A percentile compares a stretch with the other conserved stretches of the same genome.
Conservation (phyloP, 306 rosid species). For the Pterocarpus santalinus region DNA sequence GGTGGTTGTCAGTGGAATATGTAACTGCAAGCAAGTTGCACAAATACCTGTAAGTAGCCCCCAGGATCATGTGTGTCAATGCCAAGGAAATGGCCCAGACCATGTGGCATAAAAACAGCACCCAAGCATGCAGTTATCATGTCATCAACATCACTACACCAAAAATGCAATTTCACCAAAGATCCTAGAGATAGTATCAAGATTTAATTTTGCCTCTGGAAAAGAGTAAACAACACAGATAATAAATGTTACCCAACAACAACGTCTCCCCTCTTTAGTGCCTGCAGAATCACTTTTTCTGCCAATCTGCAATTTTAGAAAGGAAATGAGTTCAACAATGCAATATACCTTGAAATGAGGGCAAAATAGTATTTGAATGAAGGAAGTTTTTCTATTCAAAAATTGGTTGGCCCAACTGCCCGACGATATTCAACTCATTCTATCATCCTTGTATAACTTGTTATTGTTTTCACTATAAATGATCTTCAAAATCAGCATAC, state of each 20-base stretch:
- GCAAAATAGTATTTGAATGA: slow-evolving; percentile 8
- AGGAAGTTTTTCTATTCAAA: background rate
- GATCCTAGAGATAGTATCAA: slow-evolving; percentile 21
- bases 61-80: slow-evolving; percentile 95
- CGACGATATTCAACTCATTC: slow-evolving; percentile 15
- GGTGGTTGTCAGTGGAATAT: slow-evolving; percentile 6
- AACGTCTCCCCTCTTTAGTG: slow-evolving; percentile 63
- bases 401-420: background rate
- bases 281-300: slow-evolving; percentile 79
- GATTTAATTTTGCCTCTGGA: slow-evolving; percentile 26
- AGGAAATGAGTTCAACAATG: slow-evolving; percentile 42
- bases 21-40: slow-evolving; percentile 29
- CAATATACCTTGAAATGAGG: background rate
- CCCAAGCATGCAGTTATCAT: slow-evolving; percentile 77
- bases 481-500: slow-evolving; percentile 11
- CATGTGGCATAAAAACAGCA: slow-evolving; percentile 94
- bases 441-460: background rate
- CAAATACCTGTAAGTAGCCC: slow-evolving; percentile 81
- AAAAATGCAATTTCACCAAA: slow-evolving; percentile 3
- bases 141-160: slow-evolving; percentile 72
- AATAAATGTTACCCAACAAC: slow-evolving; percentile 68
- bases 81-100: slow-evolving; percentile 96
- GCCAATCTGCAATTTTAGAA: slow-evolving; percentile 71
- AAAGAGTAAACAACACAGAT: background rate
- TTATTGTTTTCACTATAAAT: slow-evolving; percentile 6